Percentiles rank a stretch among this genome's conserved stretches.
Evolutionary conservation across 352 stramenopile genomes (phyloP).

Genomic region (Phytophthora syringae): DNA sequence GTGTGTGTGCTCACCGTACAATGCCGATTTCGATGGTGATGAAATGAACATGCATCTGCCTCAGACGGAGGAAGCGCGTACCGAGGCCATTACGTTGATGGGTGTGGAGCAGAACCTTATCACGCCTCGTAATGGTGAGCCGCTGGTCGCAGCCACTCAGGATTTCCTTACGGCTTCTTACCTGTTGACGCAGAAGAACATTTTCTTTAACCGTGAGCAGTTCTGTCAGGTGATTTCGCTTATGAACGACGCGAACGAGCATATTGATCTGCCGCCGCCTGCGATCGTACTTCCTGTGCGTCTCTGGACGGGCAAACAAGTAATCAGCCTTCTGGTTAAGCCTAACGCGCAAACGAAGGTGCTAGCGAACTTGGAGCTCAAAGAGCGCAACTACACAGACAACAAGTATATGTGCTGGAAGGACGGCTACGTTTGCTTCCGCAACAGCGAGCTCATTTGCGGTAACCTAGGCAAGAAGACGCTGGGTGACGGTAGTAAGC

Average conservation of each 20-base stretch:
- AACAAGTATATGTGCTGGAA: constrained; percentile 98
- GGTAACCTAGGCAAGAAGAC: constrained; percentile 99
- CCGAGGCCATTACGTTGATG: constrained; percentile 98
- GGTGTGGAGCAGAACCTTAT: constrained; percentile 98
- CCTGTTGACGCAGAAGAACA: constrained; percentile 98
- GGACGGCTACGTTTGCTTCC: constrained; percentile 97
- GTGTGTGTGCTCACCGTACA: constrained; percentile 99
- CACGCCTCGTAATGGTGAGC: constrained; percentile 98
- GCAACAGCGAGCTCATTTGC: constrained; percentile 97
- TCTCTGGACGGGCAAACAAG: constrained; percentile 99
- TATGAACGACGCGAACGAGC: constrained; percentile 95
- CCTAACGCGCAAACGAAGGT: constrained; percentile 91
- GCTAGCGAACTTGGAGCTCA: constrained; percentile 86
- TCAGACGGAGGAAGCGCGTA: constrained; percentile 98
- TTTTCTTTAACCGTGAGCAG: constrained; percentile 97
- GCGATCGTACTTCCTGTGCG: constrained; percentile 77
- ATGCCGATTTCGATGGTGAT: constrained; percentile 99
- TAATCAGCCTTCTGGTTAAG: constrained; percentile 88
- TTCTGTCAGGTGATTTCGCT: constrained; percentile 97
- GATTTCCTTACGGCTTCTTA: constrained; percentile 99
- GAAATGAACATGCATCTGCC: constrained; percentile 99
- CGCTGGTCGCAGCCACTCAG: constrained; percentile 97
- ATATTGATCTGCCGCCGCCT: constrained; percentile 90
- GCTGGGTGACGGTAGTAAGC: constrained; percentile 98
- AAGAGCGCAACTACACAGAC: constrained; percentile 97